These are phyloP conservation scores for Yamadazyma sp. DNA, from an alignment of 1,139 yeast genomes.

Conservation along the genomic window DNA sequence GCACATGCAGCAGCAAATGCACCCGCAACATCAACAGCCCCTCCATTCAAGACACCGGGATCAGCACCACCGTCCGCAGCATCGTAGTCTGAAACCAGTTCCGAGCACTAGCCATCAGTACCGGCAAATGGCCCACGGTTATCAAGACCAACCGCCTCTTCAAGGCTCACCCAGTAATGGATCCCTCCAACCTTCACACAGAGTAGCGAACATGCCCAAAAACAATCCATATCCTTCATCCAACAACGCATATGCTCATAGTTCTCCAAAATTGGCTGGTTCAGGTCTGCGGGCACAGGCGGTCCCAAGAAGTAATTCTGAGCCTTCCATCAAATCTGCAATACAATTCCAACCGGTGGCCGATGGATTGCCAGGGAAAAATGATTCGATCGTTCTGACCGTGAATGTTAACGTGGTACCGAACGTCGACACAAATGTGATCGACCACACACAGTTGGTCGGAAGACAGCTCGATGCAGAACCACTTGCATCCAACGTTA, in stretches of 20 bases:
- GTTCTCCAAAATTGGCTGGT: constrained; percentile 1
- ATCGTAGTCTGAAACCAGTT: neutral
- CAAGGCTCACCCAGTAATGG: neutral
- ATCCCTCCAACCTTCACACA: neutral
- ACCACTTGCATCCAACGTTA: neutral
- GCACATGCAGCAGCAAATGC: neutral
- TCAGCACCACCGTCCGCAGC: constrained; percentile 1
- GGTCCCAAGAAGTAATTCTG: constrained; percentile 1
- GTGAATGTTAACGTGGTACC: no score
- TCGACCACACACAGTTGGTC: neutral
- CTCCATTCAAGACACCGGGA: constrained; percentile 5
- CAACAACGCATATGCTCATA: constrained; percentile 1
- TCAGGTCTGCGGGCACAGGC: neutral
- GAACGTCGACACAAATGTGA: no score
- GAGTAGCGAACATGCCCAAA: neutral
- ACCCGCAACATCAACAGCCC: no score
- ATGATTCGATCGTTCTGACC: no score
- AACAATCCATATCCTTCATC: neutral
- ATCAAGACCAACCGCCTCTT: neutral
- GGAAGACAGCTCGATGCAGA: neutral
- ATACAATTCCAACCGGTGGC: neutral
- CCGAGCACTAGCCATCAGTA: neutral
- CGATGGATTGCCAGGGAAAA: neutral
- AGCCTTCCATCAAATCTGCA: neutral
- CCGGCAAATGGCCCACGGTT: neutral